These are phyloP conservation scores for Ramaria rubella DNA, from an alignment of 768 basidiomycete genomes.

Conservation along the genomic window DNA sequence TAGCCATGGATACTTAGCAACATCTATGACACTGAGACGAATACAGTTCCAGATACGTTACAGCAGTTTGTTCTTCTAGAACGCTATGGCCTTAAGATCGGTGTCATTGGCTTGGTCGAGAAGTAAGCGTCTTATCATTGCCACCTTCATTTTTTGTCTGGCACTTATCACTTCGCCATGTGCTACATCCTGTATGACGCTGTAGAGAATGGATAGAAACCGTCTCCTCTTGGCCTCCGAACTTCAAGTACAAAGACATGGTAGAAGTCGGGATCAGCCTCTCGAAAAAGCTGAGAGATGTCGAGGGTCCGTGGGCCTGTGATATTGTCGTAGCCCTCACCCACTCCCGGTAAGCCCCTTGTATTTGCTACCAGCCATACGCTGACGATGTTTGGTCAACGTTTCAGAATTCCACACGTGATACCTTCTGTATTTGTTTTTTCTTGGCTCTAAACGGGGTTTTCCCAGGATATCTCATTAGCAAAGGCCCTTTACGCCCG, in stretches of 20 bases:
- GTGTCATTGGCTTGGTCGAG: conserved; percentile 84
- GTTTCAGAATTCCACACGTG: conserved; percentile 43
- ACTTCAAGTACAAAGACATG: conserved; percentile 76
- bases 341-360: conserved; percentile 55
- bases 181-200: background rate
- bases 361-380: conserved; percentile 1
- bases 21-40: conserved; percentile 66
- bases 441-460: background rate
- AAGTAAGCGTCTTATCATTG: conserved; percentile 39
- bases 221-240: conserved; percentile 77
- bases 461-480: conserved; percentile 55
- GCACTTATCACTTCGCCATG: background rate
- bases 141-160: background rate
- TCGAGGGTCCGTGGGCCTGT: conserved; percentile 58
- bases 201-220: conserved; percentile 84
- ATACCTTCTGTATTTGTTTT: background rate
- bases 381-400: background rate
- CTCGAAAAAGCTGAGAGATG: conserved; percentile 67
- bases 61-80: conserved; percentile 62
- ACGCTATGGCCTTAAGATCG: conserved; percentile 61
- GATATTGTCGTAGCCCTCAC: conserved; percentile 84
- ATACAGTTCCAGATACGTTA: conserved; percentile 52
- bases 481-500: conserved; percentile 58
- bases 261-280: conserved; percentile 61
- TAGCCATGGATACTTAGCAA: conserved; percentile 91